phyloP scores from a whole-genome alignment of 1,284 basidiomycete species.

The Ustilago curta region DNA sequence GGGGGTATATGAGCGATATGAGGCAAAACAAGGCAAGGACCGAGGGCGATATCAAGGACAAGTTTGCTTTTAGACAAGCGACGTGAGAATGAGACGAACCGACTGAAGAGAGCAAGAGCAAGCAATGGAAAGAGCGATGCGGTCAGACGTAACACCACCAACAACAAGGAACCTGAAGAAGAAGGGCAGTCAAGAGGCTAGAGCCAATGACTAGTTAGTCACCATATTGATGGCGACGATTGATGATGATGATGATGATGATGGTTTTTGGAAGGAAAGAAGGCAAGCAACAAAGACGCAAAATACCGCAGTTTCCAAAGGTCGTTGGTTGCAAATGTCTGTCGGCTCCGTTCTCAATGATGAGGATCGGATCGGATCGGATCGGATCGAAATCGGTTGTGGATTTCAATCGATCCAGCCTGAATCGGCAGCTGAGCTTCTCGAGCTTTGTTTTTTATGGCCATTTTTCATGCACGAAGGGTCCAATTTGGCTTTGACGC shows the following conservation, averaged over 20 bases:
- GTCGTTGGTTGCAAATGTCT: no score
- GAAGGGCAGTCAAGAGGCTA: neutral
- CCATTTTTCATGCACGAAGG: constrained; percentile 19
- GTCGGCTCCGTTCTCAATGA: neutral
- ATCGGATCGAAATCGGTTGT: no score
- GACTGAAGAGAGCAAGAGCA: constrained; percentile 5
- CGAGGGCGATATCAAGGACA: neutral
- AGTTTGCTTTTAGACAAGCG: constrained; percentile 1
- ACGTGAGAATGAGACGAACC: neutral
- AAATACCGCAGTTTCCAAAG: constrained; percentile 8
- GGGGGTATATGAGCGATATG: constrained; percentile 1
- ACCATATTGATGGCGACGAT: constrained; percentile 24
- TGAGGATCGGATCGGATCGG: neutral
- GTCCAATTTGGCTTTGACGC: constrained; percentile 23
- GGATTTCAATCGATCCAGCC: neutral
- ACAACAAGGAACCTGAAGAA: constrained; percentile 9
- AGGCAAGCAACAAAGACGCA: neutral
- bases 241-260: no score
- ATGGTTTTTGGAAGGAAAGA: constrained; percentile 1
- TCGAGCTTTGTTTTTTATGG: neutral
- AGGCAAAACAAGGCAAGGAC: neutral
- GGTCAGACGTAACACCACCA: constrained; percentile 23
- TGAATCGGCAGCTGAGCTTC: neutral
- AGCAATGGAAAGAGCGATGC: constrained; percentile 2
- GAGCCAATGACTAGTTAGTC: constrained; percentile 14